Conservation (phyloP, 2,329 filamentous ascomycete genomes). For the Diaporthe amygdali region DNA sequence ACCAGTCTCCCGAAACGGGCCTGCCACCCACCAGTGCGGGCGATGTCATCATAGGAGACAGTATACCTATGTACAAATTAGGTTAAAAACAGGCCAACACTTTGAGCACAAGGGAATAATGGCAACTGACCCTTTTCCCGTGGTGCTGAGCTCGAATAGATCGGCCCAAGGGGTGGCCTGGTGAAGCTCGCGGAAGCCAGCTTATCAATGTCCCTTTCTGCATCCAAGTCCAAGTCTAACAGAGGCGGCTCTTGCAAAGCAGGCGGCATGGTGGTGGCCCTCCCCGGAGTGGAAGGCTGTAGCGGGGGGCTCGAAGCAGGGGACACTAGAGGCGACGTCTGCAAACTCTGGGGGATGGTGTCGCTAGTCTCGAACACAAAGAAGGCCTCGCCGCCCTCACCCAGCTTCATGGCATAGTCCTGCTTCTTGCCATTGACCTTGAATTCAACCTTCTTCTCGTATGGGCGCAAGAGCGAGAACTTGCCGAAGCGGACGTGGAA, state of each 20-base stretch:
- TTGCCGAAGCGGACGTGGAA: constrained; percentile 99
- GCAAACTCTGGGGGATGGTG: constrained; percentile 87
- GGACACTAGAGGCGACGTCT: constrained; percentile 93
- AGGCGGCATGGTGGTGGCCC: constrained; percentile 36
- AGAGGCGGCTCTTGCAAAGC: constrained; percentile 72
- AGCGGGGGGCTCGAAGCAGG: constrained; percentile 85
- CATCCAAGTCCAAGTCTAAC: constrained; percentile 65
- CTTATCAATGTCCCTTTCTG: constrained; percentile 49
- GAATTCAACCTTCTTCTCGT: constrained; percentile 99
- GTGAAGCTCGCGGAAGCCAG: constrained; percentile 42
- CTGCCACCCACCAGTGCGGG: constrained; percentile 54
- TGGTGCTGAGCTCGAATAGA: constrained; percentile 40
- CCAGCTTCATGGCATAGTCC: constrained; percentile 96
- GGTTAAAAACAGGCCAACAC: not conserved
- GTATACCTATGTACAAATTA: constrained; percentile 43
- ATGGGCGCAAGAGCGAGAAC: constrained; percentile 92
- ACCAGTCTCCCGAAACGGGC: constrained; percentile 58
- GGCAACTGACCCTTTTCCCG: constrained; percentile 40
- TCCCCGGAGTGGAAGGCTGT: constrained; percentile 45
- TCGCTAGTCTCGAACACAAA: constrained; percentile 97
- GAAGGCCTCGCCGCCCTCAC: constrained; percentile 96
- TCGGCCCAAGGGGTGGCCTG: constrained; percentile 51
- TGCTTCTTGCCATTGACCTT: constrained; percentile 91
- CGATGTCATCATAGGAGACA: constrained; percentile 60
- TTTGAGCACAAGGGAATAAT: not conserved